Base-by-base conservation (phyloP, 75 land plant genomes). In the Isoetes taiwanensis region DNA sequence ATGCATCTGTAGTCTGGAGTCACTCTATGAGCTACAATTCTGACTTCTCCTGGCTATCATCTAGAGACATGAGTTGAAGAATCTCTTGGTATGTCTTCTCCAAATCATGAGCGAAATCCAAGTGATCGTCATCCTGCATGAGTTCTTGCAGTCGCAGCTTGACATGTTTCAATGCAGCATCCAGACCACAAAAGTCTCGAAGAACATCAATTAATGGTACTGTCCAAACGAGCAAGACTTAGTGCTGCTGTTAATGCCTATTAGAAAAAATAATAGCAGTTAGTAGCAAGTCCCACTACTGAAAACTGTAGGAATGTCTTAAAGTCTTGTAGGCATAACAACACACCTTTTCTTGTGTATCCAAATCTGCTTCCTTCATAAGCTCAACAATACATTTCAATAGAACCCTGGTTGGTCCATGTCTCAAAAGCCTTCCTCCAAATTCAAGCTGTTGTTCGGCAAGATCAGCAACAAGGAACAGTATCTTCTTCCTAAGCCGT, bases 331-430 rank as follows among this genome's bases (percentile, higher is more conserved):
- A 26, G 27, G 10, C 0, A 17, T 2, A 14, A 30, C 12, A n/a
- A 40, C 17, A 17, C 17, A 83, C 97, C 97, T 86, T 91, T 34
- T 91, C 97, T 67, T 83, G 97, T 17, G 85, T 80, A 70, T 91
- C 97, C 63, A 91, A 68, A 56, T 91, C 94, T 34, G 68, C 19
- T 30, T 74, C 59, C 41, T 56, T 61, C 6, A 67, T 38, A n/a
- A 86, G 63, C 52, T 80, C 73, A 50, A 91, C 88, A 41, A 91
- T 82, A 25, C 85, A 65, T 68, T 83, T 83, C 63, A 86, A 61
- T 32, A 81, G 65, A 23, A 59, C 19, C 6, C 32, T 68, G 33
- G 68, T 38, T 31, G 76, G 30, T 2, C 71, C 71, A 17, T 64
- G 63, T n/a, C 34, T 32, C 19, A 64, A 10, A 40, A 42, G 23